Base-by-base conservation (phyloP, 23 red algal genomes). In the Gracilaria vermiculophylla region DNA sequence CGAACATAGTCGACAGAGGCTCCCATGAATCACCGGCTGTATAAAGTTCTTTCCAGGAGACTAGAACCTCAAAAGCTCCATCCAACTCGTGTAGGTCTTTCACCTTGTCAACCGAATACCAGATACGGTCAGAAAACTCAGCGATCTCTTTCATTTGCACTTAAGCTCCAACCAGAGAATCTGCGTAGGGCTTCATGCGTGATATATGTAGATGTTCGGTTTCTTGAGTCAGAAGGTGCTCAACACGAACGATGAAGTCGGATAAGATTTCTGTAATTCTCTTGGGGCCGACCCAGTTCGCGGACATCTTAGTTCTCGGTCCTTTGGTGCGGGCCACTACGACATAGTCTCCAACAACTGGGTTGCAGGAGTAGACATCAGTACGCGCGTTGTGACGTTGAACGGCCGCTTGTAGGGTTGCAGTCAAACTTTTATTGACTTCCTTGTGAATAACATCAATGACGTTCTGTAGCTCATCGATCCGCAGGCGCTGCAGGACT, bases 121-220 rank as follows among this genome's bases (percentile, higher is more conserved):
- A 32, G 13, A 0, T 2, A 55, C 65, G 62, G 27, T 48, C 0
- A 32, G 62, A 58, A 43, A 66, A 85, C 12, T 0, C 56, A 16
- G 65, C 8, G 14, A 66, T 8, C 21, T 85, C 53, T 0, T 55
- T 12, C 4, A 85, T 36, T 69, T 67, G 21, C 5, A 47, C 58
- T 33, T 1, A 0, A 32, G 65, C 57, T 29, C 69, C 16, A 50
- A 85, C 62, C 7, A 20, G 19, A n/a, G 11, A 29, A 9, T 85
- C 41, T 9, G 54, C 24, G 47, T 66, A 69, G 21, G 48, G 48
- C 34, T 85, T 85, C 1, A 85, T 54, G 3, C 55, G 57, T 37
- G 54, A 58, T 20, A 54, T 58, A 55, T 69, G 58, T 48, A 85
- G 62, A 21, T 85, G 54, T 60, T 85, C 56, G 29, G 69, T 55